phyloP scores from a whole-genome alignment of 345 rosid genomes.

The Gossypium stocksii region DNA sequence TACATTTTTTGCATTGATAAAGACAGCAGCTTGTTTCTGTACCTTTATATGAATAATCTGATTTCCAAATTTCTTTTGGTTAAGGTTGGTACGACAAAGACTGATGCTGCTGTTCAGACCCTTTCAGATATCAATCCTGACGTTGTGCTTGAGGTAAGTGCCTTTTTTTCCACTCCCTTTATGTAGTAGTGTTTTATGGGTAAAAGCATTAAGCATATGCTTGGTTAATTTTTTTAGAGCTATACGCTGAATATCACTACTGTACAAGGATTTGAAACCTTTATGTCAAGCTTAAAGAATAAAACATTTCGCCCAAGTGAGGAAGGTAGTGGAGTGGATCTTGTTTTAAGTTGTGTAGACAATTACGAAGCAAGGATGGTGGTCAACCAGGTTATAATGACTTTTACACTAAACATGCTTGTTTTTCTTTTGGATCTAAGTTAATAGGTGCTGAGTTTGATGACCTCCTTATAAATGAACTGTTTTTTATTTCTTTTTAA shows the following conservation, averaged over 20 bases:
- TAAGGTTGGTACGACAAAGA: constrained; percentile 96
- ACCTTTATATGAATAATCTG: constrained; percentile 1
- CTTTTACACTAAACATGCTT: not conserved
- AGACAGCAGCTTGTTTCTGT: not conserved
- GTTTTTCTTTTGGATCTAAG: constrained; percentile 4
- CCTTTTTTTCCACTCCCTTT: not conserved
- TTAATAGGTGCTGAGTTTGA: not conserved
- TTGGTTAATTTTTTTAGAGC: constrained; percentile 44
- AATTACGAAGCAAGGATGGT: constrained; percentile 97
- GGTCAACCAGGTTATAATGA: constrained; percentile 76
- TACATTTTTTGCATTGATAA: not conserved
- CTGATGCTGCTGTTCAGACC: constrained; percentile 99
- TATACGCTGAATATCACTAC: constrained; percentile 89
- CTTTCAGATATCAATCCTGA: constrained; percentile 92
- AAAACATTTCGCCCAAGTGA: constrained; percentile 58
- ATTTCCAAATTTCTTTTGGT: not conserved
- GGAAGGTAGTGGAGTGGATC: constrained; percentile 88
- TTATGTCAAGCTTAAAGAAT: constrained; percentile 65
- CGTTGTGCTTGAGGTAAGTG: constrained; percentile 72
- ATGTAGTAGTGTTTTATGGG: not conserved
- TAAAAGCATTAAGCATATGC: not conserved
- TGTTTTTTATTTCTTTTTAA: not conserved
- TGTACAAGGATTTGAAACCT: constrained; percentile 90
- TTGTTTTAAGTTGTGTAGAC: constrained; percentile 95
- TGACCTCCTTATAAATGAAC: constrained; percentile 1